These are phyloP conservation scores for Epichloe baconii DNA, from an alignment of 2,329 filamentous ascomycete species.

Conservation along the genomic window DNA sequence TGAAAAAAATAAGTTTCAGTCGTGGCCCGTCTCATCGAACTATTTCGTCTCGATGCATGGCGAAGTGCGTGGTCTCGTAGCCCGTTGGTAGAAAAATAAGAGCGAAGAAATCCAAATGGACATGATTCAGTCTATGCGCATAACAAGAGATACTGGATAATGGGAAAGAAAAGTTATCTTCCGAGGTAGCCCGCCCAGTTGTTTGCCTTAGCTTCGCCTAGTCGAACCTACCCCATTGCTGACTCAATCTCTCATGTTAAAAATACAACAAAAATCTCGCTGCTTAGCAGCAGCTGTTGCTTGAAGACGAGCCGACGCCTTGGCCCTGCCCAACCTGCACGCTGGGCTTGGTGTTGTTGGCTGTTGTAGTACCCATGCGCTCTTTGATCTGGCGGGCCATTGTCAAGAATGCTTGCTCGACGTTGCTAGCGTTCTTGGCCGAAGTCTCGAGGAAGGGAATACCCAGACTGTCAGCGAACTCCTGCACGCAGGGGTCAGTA, in stretches of 20 bases:
- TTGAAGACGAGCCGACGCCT: slow-evolving; percentile 78
- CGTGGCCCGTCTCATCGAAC: neutral
- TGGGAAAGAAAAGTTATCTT: slow-evolving; percentile 14
- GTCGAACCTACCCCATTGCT: slow-evolving; percentile 2
- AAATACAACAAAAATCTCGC: neutral
- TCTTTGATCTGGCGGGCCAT: slow-evolving; percentile 99
- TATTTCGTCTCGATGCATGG: slow-evolving; percentile 10
- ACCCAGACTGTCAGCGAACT: slow-evolving; percentile 96
- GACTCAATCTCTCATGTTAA: neutral
- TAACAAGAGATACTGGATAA: slow-evolving; percentile 15
- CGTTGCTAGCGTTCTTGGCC: slow-evolving; percentile 98
- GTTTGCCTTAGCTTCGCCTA: slow-evolving; percentile 16
- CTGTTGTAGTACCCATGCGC: slow-evolving; percentile 91
- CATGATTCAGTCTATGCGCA: slow-evolving; percentile 25
- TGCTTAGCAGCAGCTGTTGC: slow-evolving; percentile 79
- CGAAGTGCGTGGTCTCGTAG: slow-evolving; percentile 7
- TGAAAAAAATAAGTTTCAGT: neutral
- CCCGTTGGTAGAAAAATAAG: slow-evolving; percentile 2
- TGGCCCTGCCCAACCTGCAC: slow-evolving; percentile 93
- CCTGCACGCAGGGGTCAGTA: slow-evolving; percentile 39
- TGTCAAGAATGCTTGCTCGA: slow-evolving; percentile 98
- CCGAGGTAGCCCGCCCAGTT: slow-evolving; percentile 14
- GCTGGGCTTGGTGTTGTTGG: slow-evolving; percentile 96
- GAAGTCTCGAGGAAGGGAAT: slow-evolving; percentile 99
- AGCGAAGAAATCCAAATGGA: slow-evolving; percentile 18